Base-by-base conservation (phyloP, 805 yeast genomes). In the Brettanomyces sp. region DNA sequence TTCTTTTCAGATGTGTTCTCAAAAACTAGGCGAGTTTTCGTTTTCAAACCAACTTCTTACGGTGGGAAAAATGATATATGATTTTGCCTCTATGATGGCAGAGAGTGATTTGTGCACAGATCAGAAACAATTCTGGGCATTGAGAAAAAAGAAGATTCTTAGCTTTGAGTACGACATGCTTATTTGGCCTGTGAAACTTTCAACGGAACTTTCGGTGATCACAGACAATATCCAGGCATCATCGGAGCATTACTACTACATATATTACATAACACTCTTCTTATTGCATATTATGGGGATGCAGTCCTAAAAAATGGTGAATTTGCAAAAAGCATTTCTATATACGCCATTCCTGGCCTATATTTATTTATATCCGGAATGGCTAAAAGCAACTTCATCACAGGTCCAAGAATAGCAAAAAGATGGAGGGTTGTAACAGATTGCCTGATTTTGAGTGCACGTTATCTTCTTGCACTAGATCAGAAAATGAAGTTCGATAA, bases 351-450 rank as follows among this genome's bases (percentile, higher is more conserved):
- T 13, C 42, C 42, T 14, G 42, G 42, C n/a, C 42, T 39, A 18
- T 39, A 39, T 39, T 32, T 39, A n/a, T 39, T 39, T 22, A 39
- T 39, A 12, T 39, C 42, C 2, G 42, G 42, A 13, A 39, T 39
- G 42, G 42, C 42, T 33, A 39, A 8, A 22, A 39, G 42, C n/a
- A 39, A 39, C 42, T 39, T 39, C 34, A 25, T 25, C 2, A 13
- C 22, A 25, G 32, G 22, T 13, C 42, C 42, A 11, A 12, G 32
- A 13, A 22, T 39, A 24, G n/a, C 12, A 8, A 22, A 39, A 13
- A 12, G 34, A 13, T 39, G 42, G 42, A 23, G 34, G 5, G n/a
- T 39, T 13, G 28, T 39, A 8, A 32, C 42, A 5, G 42, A 39
- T 14, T 39, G 42, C 34, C 1, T 14, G 34, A 25, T 39, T 14